Percentiles rank a stretch among this genome's conserved stretches.
phyloP scores from a whole-genome alignment of 352 stramenopile genomes.

The Stephanocyclus meneghinianus region DNA sequence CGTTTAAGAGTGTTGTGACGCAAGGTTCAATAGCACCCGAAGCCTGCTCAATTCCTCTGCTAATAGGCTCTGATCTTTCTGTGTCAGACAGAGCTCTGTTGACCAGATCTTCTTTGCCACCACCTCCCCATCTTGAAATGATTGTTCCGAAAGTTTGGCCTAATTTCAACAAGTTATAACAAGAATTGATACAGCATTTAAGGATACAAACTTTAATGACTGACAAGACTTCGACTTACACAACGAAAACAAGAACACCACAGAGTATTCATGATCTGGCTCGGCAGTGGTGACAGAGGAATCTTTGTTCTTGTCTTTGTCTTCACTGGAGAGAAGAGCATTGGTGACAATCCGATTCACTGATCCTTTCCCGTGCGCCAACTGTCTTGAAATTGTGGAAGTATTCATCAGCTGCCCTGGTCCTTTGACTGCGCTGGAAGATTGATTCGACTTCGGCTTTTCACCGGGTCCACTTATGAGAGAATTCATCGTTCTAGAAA shows the following conservation, averaged over 20 bases:
- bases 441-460: conserved; percentile 31
- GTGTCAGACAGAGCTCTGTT: conserved; percentile 29
- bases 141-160: conserved; percentile 63
- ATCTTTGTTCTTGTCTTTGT: conserved; percentile 7
- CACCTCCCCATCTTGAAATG: conserved; percentile 76
- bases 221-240: conserved; percentile 9
- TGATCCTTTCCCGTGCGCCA: conserved; percentile 57
- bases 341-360: conserved; percentile 34
- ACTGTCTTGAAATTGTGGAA: conserved; percentile 61
- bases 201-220: no score
- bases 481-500: conserved; percentile 32
- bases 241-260: conserved; percentile 43
- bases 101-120: conserved; percentile 66
- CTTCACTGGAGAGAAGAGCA: conserved; percentile 32
- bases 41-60: conserved; percentile 41
- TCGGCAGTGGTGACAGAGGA: conserved; percentile 9
- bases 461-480: conserved; percentile 31
- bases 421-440: conserved; percentile 27
- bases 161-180: conserved; percentile 35
- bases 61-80: conserved; percentile 15
- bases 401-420: conserved; percentile 63
- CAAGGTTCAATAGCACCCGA: conserved; percentile 58
- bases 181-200: neutral
- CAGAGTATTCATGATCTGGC: conserved; percentile 39
- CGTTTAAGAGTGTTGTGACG: conserved; percentile 68